A percentile compares a stretch with the other conserved stretches of the same genome.
These are phyloP conservation scores for Trichosanthes cucumerina DNA, from an alignment of 306 rosid species.

Conservation along the genomic window DNA sequence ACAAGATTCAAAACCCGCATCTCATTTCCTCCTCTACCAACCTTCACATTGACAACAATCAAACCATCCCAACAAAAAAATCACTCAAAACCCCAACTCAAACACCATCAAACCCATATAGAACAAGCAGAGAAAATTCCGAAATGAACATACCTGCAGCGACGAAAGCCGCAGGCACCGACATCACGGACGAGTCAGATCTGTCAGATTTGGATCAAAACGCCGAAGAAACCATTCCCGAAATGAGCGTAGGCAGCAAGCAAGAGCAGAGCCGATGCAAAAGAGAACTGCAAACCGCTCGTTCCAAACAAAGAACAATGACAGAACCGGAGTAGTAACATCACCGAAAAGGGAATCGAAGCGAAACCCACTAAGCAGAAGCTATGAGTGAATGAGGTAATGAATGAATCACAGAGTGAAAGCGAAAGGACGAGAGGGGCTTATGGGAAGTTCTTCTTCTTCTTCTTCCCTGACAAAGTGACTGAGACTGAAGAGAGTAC, in stretches of 20 bases:
- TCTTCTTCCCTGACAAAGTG: conserved; percentile 5
- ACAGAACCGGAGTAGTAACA: conserved; percentile 17
- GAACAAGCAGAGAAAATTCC: not conserved
- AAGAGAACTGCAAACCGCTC: conserved; percentile 12
- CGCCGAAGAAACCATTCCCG: conserved; percentile 28
- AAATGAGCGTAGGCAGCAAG: conserved; percentile 14
- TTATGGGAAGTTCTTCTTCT: not conserved
- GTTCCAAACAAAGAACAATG: conserved; percentile 14
- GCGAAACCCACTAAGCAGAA: not conserved
- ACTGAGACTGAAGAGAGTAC: conserved; percentile 10
- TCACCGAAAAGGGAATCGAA: conserved; percentile 11
- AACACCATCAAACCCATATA: not conserved
- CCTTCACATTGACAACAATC: not conserved
- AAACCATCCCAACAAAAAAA: not conserved
- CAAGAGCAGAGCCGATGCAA: not conserved
- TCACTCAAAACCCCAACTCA: not conserved
- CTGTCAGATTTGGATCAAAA: conserved; percentile 29
- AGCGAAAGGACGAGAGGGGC: conserved; percentile 3
- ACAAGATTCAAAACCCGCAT: not conserved
- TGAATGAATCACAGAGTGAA: conserved; percentile 23
- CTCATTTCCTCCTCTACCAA: not conserved
- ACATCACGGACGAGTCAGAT: conserved; percentile 51
- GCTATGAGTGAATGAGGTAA: not conserved
- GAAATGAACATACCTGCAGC: conserved; percentile 23
- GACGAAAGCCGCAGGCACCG: conserved; percentile 27